Evolutionary conservation across 192 early-diverging fungal species (phyloP).

Genomic region (Borealophlyctis nickersoniae): DNA sequence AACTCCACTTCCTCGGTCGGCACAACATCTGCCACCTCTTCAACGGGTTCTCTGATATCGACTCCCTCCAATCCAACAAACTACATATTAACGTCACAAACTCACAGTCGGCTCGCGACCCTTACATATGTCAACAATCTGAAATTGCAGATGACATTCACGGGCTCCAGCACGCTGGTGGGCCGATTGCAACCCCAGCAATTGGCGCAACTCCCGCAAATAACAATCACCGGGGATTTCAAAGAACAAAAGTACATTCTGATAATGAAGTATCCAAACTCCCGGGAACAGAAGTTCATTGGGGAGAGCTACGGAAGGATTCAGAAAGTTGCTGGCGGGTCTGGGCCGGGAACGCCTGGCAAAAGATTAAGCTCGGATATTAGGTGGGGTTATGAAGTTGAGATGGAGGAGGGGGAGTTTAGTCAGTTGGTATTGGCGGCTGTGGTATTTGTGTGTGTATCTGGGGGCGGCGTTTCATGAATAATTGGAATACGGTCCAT

Average conservation of each 20-base stretch:
- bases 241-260: conserved; percentile 36
- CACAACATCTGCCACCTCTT: neutral
- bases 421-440: conserved; percentile 32
- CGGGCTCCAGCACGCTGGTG: conserved; percentile 2
- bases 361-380: conserved; percentile 35
- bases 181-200: no score
- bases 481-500: no score
- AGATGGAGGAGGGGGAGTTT: conserved; percentile 33
- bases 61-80: conserved; percentile 4
- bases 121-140: conserved; percentile 5
- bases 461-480: no score
- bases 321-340: no score
- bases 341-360: no score
- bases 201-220: no score
- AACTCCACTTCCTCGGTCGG: neutral
- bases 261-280: conserved; percentile 26
- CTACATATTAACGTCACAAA: conserved; percentile 15
- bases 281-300: conserved; percentile 34
- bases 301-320: conserved; percentile 29
- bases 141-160: conserved; percentile 8
- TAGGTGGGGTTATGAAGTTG: conserved; percentile 23
- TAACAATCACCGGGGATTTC: conserved; percentile 36
- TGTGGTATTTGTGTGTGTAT: conserved; percentile 27
- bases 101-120: conserved; percentile 14
- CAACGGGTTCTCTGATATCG: neutral